Base-by-base conservation (phyloP, 768 basidiomycete genomes). In the Hygrocybe punicea region DNA sequence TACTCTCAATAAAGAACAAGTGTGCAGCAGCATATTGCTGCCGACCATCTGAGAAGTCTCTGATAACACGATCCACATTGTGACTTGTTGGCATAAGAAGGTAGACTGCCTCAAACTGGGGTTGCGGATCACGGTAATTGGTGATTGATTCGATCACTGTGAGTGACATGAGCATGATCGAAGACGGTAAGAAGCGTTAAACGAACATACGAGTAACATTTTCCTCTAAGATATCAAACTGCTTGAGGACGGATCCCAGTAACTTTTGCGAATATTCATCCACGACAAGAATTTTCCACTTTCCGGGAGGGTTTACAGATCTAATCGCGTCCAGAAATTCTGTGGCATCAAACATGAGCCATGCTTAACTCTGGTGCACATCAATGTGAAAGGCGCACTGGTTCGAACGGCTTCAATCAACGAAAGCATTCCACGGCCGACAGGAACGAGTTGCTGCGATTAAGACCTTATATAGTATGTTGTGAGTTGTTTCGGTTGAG, bases 211-310 rank as follows among this genome's bases (percentile, higher is more conserved):
- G 82, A 46, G 94, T 97, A 42, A 98, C 93, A 78, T 95, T 95
- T 79, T 97, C 93, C 70, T 93, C 87, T 55, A 98, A 73, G 55
- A 98, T 90, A 70, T 99, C 96, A 64, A 91, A 93, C 68, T 92
- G 87, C 73, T 93, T 93, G 63, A 98, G 80, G 3, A 95, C 92
- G 8, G 89, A 84, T 59, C 86, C 82, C 46, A 99, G 72, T 53
- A 98, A 75, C 68, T 81, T 84, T 72, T 94, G 87, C 23, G 94
- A 87, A 73, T 91, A 84, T 62, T 94, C 92, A 71, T 99, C 97
- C 53, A 98, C 90, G 58, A 99, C 93, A 44, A 98, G 84, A 63
- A 97, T 89, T 83, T 99, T 99, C 97, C 97, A 99, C 81, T 84
- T 77, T 57, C 84, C 84, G 17, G 88, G 85, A 2, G 95, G 91